phyloP scores from a whole-genome alignment of 352 stramenopile genomes.

The Globisporangium parvum region DNA sequence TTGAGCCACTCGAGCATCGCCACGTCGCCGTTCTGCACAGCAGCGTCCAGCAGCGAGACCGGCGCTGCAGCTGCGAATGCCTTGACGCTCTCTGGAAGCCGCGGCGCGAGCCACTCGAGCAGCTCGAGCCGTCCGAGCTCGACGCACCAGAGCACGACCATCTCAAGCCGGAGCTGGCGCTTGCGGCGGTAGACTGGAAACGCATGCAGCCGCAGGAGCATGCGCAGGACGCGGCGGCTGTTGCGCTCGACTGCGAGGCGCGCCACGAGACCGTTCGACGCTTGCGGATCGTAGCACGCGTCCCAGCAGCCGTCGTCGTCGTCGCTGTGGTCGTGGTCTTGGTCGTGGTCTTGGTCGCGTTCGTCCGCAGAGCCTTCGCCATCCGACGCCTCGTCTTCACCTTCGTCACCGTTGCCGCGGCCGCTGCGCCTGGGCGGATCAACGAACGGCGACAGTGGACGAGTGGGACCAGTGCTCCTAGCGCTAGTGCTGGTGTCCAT shows the following conservation, averaged over 20 bases:
- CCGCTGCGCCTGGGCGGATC: too few species aligned
- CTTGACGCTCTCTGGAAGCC: not conserved
- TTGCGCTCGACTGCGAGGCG: too few species aligned
- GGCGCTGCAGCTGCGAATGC: not conserved
- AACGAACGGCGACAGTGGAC: too few species aligned
- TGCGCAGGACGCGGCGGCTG: not conserved
- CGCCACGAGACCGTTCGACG: slow-evolving; percentile 1
- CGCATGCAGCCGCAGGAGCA: slow-evolving; percentile 6
- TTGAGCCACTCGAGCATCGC: too few species aligned
- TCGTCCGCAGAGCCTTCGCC: not conserved
- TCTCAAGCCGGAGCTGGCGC: slow-evolving; percentile 2
- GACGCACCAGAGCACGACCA: slow-evolving; percentile 1
- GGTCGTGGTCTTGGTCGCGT: not conserved
- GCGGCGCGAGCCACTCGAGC: slow-evolving; percentile 1
- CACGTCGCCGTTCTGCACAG: too few species aligned
- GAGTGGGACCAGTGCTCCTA: too few species aligned
- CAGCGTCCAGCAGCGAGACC: too few species aligned
- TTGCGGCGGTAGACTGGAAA: not conserved
- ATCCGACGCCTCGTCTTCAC: not conserved
- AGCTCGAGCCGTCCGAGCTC: not conserved
- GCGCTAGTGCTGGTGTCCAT: too few species aligned
- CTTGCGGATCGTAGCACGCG: slow-evolving; percentile 4
- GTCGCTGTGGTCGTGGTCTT: too few species aligned
- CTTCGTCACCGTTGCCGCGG: not conserved
- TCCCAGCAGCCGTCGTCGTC: not conserved